These are phyloP conservation scores for Musa acuminata DNA, from an alignment of 176 grass and related monocot species.

Conservation along the genomic window DNA sequence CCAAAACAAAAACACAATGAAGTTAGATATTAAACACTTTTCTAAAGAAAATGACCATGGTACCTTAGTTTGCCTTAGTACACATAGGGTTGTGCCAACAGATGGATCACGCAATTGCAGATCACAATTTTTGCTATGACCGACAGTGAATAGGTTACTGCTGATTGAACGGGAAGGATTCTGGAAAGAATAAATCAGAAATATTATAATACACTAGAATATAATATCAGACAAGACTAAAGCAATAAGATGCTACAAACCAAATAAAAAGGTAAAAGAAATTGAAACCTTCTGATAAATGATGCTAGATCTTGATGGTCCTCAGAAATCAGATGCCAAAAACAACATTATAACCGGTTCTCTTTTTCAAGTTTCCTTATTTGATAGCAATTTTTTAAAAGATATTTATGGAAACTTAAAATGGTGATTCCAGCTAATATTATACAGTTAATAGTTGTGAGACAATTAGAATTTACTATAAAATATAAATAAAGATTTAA, in stretches of 20 bases:
- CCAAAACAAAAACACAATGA: slow-evolving; percentile 15
- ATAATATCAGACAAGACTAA: background rate
- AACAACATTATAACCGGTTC: too few relatives aligned
- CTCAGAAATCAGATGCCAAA: too few relatives aligned
- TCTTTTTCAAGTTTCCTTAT: too few relatives aligned
- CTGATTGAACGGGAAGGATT: slow-evolving; percentile 60
- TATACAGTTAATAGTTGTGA: too few relatives aligned
- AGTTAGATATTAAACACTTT: slow-evolving; percentile 16
- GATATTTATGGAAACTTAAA: too few relatives aligned
- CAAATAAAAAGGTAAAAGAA: background rate
- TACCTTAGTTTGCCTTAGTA: slow-evolving; percentile 82
- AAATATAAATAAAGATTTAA: too few relatives aligned
- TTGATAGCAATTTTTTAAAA: too few relatives aligned
- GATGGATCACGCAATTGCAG: slow-evolving; percentile 53
- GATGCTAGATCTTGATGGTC: background rate
- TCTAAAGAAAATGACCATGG: slow-evolving; percentile 1
- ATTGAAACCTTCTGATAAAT: background rate
- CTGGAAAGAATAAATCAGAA: slow-evolving; percentile 38
- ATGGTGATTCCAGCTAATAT: too few relatives aligned
- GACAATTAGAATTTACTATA: too few relatives aligned
- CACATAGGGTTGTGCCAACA: slow-evolving; percentile 53
- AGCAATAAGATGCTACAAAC: background rate
- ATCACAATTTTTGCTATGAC: slow-evolving; percentile 69
- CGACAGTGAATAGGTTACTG: slow-evolving; percentile 64
- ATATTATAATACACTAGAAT: background rate